Base-by-base conservation (phyloP, 202 grass and related monocot genomes). In the Cymbopogon flexuosus region DNA sequence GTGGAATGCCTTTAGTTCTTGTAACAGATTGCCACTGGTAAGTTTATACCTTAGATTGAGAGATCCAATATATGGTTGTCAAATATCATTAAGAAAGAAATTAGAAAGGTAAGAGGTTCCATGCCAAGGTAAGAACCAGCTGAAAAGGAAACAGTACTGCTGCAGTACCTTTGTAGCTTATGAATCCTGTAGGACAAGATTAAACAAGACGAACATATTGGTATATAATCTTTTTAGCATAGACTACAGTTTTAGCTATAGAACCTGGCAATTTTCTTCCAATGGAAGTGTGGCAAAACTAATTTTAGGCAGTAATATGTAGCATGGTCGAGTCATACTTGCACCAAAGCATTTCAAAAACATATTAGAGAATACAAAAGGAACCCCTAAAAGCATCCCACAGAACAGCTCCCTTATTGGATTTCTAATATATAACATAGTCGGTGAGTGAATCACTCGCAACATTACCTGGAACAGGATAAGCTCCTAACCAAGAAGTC, bases 401-500 rank as follows among this genome's bases (percentile, higher is more conserved):
- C 18, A 8, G 2, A 39, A 56, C 19, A 12, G 11, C 14, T 80
- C 29, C 1, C 3, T 41, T 35, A 27, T 68, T 10, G 5, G 6
- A 67, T 10, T n/a, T 29, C 14, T 5, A 40, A 27, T 41, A 2
- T 33, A 31, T 61, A 24, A 23, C 15, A 60, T 12, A 9, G 21
- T 13, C 7, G 43, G 10, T 15, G 37, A 45, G 23, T 31, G 2
- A 80, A 65, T 79, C 31, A 15, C 23, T 31, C 18, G 77, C 3
- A 36, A 79, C 62, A 23, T 41, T 85, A 99, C 96, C 96, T 83
- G 81, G 81, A 68, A 99, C 78, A 5, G 92, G 90, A 77, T 90
- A 85, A 46, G 77, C 68, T 84, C 87, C 88, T 59, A 99, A 76
- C 96, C 96, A 99, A 78, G 90, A 91, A 87, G 90, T 91, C 80